phyloP scores from a whole-genome alignment of 495 filamentous ascomycete genomes.

The Neurospora sp. region DNA sequence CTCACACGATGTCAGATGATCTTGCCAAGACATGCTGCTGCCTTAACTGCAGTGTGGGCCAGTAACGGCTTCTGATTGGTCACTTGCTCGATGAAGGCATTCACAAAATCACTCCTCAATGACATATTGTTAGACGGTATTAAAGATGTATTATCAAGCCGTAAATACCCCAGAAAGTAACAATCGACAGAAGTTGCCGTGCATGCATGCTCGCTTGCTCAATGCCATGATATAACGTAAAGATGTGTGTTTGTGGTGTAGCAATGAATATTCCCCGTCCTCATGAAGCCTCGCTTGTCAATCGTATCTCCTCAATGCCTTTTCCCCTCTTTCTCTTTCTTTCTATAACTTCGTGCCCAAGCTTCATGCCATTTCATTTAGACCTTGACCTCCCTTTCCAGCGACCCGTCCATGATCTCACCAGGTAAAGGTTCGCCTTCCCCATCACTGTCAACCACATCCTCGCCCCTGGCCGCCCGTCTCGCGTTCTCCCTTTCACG shows the following conservation, averaged over 20 bases:
- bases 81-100: background rate
- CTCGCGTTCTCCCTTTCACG: conserved; percentile 34
- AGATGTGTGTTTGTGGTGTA: background rate
- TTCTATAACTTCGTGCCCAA: background rate
- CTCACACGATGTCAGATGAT: background rate
- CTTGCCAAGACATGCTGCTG: background rate
- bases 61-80: background rate
- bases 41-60: background rate
- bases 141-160: background rate
- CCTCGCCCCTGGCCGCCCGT: conserved; percentile 28
- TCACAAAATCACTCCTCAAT: background rate
- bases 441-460: conserved; percentile 5
- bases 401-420: background rate
- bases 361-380: background rate
- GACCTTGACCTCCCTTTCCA: background rate
- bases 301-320: background rate
- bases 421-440: background rate
- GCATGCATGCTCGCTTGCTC: background rate
- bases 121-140: background rate
- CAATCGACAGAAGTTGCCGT: background rate
- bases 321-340: background rate
- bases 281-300: background rate
- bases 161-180: background rate
- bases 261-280: background rate
- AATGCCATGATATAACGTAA: background rate